Evolutionary conservation across 148 eudicot genomes (phyloP), one percentile per base, ranked within the genome.

Genomic region (Rhododendron griersonianum): DNA sequence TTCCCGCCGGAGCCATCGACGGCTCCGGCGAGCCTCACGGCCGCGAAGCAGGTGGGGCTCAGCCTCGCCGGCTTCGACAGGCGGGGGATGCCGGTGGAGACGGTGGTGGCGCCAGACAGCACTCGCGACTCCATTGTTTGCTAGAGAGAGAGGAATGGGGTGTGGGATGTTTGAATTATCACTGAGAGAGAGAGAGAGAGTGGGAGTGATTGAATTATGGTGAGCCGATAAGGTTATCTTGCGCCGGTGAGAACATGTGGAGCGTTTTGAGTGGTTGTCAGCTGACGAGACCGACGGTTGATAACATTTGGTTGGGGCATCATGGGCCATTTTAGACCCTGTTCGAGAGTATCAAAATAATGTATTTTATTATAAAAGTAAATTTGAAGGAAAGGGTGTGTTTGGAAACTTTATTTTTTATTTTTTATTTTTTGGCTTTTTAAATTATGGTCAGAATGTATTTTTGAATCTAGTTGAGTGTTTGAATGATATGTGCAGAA

Each of bases 121-220:
- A 94, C 94, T 83, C 95, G 93, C 50, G 99, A 94, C 95, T 94
- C 98, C 99, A 96, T 96, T 71, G 74, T 63, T 65, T 18, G 28
- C 65, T 19, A 59, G 65, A 44, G 85, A 45, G 74, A 57, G 76
- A 37, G 79, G 30, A 80, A 23, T 25, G 15, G 55, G 67, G 9
- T 3, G 65, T 28, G 21, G 63, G 8, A 15, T 19, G 8, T 59
- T 19, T 59, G 65, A 5, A 19, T 18, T 19, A 59, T 59, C 63
- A 57, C 13, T 30, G 78, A n/a, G 89, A 75, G 87, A 16, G 81
- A 35, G 37, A 48, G 82, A 30, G 78, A n/a, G 89, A 75, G 87
- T 11, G 81, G 23, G 84, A 71, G 90, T 23, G 50, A 59, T 39
- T 63, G 84, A 74, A 30, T 51, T 85, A 82, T 77, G 47, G 50